Conservation (phyloP, 2,329 filamentous ascomycete species). For the Ophiostoma pallidulum region DNA sequence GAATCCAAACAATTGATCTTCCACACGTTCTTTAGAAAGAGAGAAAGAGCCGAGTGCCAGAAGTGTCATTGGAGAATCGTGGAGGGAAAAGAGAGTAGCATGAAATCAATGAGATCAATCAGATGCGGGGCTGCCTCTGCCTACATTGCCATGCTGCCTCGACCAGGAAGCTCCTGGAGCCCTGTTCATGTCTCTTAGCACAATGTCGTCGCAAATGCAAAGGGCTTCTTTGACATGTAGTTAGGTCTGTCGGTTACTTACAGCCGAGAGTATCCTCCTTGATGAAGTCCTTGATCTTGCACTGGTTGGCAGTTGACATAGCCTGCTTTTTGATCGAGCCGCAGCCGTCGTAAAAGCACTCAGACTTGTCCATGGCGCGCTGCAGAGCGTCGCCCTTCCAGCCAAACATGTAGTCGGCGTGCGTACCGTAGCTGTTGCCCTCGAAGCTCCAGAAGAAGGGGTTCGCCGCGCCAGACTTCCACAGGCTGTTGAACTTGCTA, state of each 20-base stretch:
- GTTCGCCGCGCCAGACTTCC: slow-evolving; percentile 21
- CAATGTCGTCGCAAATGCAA: neutral
- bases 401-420: slow-evolving; percentile 26
- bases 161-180: slow-evolving; percentile 2
- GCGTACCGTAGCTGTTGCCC: slow-evolving; percentile 24
- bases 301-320: slow-evolving; percentile 24
- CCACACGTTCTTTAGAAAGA: too few species aligned
- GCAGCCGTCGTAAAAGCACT: slow-evolving; percentile 31
- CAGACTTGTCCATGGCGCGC: slow-evolving; percentile 25
- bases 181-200: neutral
- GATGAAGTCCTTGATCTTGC: slow-evolving; percentile 23
- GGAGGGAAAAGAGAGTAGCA: neutral
- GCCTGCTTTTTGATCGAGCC: slow-evolving; percentile 26
- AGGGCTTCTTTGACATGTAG: too few species aligned
- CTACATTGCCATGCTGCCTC: neutral
- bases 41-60: too few species aligned
- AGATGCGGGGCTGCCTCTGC: too few species aligned
- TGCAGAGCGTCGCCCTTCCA: slow-evolving; percentile 25
- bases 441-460: slow-evolving; percentile 22
- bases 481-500: slow-evolving; percentile 20
- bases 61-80: neutral
- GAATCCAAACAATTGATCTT: too few species aligned
- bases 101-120: neutral
- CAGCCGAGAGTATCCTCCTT: slow-evolving; percentile 25
- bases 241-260: slow-evolving; percentile 17